These are phyloP conservation scores for Forsythia suspensa DNA, from an alignment of 257 asterid species.

Conservation along the genomic window DNA sequence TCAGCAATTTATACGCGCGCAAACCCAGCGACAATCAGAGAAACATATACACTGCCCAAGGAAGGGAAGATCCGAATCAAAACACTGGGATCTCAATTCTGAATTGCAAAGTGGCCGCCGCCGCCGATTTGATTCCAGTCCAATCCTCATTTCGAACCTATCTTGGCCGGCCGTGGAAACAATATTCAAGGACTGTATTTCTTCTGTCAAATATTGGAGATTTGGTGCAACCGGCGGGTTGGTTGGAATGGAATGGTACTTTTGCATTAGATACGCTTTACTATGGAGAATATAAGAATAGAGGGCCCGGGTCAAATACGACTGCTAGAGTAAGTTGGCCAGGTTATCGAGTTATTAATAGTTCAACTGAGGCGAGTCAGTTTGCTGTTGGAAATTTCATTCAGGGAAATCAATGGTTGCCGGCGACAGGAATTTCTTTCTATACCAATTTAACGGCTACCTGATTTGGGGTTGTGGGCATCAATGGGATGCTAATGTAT, in stretches of 20 bases:
- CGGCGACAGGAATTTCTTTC: constrained; percentile 51
- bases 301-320: constrained; percentile 89
- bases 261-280: constrained; percentile 65
- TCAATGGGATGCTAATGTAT: neutral
- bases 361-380: constrained; percentile 61
- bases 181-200: constrained; percentile 70
- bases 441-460: constrained; percentile 63
- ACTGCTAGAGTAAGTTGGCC: constrained; percentile 77
- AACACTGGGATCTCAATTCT: constrained; percentile 91
- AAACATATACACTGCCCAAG: constrained; percentile 94
- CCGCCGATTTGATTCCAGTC: constrained; percentile 77
- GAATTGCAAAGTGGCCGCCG: constrained; percentile 74
- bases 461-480: neutral
- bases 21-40: constrained; percentile 60
- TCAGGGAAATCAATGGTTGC: constrained; percentile 71
- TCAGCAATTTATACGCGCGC: constrained; percentile 84
- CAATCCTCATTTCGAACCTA: constrained; percentile 52
- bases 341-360: constrained; percentile 66
- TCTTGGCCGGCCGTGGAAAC: constrained; percentile 92
- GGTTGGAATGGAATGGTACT: constrained; percentile 70
- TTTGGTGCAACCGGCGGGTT: constrained; percentile 71
- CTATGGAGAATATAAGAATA: constrained; percentile 84
- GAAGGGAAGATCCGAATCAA: constrained; percentile 92
- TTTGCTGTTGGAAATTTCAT: constrained; percentile 71
- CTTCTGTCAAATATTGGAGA: constrained; percentile 50